Conservation (phyloP, 345 rosid genomes). For the Melaleuca quinquenervia region DNA sequence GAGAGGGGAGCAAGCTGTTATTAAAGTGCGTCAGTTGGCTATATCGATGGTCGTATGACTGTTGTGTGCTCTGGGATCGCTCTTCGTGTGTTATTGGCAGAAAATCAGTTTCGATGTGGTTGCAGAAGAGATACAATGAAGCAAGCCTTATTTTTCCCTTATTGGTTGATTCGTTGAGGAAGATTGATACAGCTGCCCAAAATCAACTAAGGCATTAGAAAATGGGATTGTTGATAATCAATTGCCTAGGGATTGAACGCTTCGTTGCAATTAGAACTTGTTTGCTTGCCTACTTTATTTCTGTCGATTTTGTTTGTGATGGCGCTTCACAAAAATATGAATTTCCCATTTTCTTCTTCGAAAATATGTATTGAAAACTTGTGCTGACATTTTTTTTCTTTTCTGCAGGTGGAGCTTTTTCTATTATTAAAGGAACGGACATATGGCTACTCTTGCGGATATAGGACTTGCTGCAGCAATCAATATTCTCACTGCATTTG, state of each 20-base stretch:
- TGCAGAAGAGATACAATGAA: background rate
- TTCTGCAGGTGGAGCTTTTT: background rate
- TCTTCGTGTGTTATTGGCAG: background rate
- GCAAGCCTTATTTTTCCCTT: background rate
- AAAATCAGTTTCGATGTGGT: background rate
- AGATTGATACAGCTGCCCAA: background rate
- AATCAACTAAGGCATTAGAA: background rate
- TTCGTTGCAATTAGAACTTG: background rate
- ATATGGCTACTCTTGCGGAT: conserved; percentile 86
- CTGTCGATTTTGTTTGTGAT: background rate
- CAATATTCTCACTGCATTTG: conserved; percentile 60
- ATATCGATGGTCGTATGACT: background rate
- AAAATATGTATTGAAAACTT: background rate
- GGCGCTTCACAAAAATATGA: background rate
- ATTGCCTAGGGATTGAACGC: background rate
- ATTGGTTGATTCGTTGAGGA: background rate
- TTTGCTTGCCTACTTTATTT: background rate
- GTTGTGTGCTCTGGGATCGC: background rate
- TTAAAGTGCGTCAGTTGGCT: background rate
- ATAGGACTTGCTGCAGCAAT: conserved; percentile 74
- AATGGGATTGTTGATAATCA: background rate
- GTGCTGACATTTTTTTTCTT: background rate
- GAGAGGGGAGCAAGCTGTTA: background rate
- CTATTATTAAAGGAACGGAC: background rate
- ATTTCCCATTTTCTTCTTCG: background rate